Conservation (phyloP, 2,329 filamentous ascomycete species). For the Alternaria brassicae region DNA sequence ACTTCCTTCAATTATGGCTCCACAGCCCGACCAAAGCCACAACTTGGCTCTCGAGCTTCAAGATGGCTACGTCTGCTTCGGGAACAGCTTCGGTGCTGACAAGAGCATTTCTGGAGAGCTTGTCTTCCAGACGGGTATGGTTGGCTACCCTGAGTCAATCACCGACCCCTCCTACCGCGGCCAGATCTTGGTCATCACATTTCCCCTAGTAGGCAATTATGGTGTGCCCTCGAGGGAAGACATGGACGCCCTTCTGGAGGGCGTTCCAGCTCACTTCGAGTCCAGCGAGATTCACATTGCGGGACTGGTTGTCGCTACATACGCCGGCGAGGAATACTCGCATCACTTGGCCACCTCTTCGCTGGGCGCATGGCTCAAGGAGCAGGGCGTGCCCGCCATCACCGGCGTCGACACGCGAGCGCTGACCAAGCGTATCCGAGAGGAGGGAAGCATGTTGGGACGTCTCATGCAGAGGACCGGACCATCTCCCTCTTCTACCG, state of each 20-base stretch:
- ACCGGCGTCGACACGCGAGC: conserved; percentile 94
- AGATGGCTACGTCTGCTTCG: conserved; percentile 89
- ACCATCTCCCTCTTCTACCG: conserved; percentile 30
- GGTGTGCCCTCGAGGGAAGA: conserved; percentile 88
- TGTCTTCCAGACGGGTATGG: conserved; percentile 99
- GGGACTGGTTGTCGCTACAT: conserved; percentile 87
- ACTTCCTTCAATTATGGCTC: conserved; percentile 42
- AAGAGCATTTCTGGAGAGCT: conserved; percentile 96
- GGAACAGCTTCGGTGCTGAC: conserved; percentile 93
- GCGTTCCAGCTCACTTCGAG: conserved; percentile 92
- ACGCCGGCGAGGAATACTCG: conserved; percentile 93
- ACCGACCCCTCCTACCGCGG: conserved; percentile 88
- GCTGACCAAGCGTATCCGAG: conserved; percentile 90
- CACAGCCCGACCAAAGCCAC: conserved; percentile 53
- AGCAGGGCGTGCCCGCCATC: conserved; percentile 91
- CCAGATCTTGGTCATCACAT: conserved; percentile 96
- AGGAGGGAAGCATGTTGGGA: conserved; percentile 96
- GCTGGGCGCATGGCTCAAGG: conserved; percentile 92
- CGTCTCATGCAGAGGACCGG: conserved; percentile 79
- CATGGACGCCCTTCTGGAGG: conserved; percentile 82
- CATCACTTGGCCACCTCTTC: conserved; percentile 92
- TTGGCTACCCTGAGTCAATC: conserved; percentile 94
- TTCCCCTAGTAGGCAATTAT: conserved; percentile 96
- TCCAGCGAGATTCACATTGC: conserved; percentile 91
- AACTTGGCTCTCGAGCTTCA: conserved; percentile 89